These are phyloP conservation scores for Coprinopsis strossmayeri DNA, from an alignment of 768 basidiomycete species.

Conservation along the genomic window DNA sequence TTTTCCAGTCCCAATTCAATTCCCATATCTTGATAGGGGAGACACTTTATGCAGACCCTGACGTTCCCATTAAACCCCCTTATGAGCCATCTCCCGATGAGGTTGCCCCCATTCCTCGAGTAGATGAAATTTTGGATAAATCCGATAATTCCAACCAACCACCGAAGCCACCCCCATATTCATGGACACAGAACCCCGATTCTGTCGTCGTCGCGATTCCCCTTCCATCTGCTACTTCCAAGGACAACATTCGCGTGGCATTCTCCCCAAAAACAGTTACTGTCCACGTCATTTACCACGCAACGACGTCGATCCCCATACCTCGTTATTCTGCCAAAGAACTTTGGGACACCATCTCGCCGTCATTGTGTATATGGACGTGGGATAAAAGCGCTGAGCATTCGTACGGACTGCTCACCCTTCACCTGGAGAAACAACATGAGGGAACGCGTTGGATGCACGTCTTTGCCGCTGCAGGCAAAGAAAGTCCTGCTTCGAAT, in stretches of 20 bases:
- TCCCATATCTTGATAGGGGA: slow-evolving; percentile 55
- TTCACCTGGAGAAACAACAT: slow-evolving; percentile 84
- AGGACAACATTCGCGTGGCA: slow-evolving; percentile 55
- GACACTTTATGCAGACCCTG: slow-evolving; percentile 43
- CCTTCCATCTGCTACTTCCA: slow-evolving; percentile 64
- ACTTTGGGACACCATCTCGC: slow-evolving; percentile 77
- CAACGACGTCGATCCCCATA: slow-evolving; percentile 23
- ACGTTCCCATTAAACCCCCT: slow-evolving; percentile 21
- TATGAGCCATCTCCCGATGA: slow-evolving; percentile 64
- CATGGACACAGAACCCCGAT: slow-evolving; percentile 87
- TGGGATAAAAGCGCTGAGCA: slow-evolving; percentile 77
- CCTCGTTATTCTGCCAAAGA: slow-evolving; percentile 57
- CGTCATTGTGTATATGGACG: slow-evolving; percentile 86
- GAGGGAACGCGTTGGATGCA: slow-evolving; percentile 83
- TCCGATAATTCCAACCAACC: slow-evolving; percentile 18
- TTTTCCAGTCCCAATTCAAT: slow-evolving; percentile 37
- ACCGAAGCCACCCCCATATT: slow-evolving; percentile 70
- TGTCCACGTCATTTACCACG: slow-evolving; percentile 43
- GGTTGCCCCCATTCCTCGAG: slow-evolving; percentile 60
- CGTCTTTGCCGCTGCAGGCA: slow-evolving; percentile 59
- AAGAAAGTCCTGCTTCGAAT: slow-evolving; percentile 18
- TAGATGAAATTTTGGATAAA: slow-evolving; percentile 48
- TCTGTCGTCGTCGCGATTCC: slow-evolving; percentile 80
- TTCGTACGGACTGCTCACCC: slow-evolving; percentile 62
- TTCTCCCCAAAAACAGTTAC: slow-evolving; percentile 64